Evolutionary conservation across 2,329 filamentous ascomycete genomes (phyloP).

Genomic region (Fusarium ambrosium): DNA sequence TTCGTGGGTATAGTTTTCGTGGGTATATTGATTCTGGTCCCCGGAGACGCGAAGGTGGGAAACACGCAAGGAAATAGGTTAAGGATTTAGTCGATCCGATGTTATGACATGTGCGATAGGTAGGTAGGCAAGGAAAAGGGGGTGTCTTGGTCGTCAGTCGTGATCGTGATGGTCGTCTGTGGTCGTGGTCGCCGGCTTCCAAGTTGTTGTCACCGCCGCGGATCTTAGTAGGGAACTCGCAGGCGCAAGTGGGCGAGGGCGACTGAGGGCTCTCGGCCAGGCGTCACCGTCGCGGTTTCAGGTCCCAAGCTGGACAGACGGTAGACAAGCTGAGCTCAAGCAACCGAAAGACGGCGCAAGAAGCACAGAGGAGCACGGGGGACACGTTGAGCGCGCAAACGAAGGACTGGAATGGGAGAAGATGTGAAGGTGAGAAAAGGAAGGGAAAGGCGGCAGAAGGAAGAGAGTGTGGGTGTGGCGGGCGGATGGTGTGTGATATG

Average conservation of each 20-base stretch:
- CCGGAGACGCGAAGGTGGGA: constrained; percentile 7
- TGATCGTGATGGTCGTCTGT: constrained; percentile 23
- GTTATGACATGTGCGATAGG: constrained; percentile 11
- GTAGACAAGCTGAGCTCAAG: constrained; percentile 35
- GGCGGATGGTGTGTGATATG: constrained; percentile 46
- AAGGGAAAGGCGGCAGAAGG: constrained; percentile 41
- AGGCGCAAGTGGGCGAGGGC: constrained; percentile 37
- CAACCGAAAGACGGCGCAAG: constrained; percentile 38
- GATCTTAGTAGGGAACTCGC: constrained; percentile 18
- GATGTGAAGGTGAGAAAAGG: constrained; percentile 48
- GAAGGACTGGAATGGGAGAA: constrained; percentile 53
- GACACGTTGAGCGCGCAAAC: constrained; percentile 48
- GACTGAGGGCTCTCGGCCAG: constrained; percentile 23
- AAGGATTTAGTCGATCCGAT: constrained; percentile 15
- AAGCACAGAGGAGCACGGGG: constrained; percentile 34
- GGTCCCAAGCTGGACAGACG: constrained; percentile 24
- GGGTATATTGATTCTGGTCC: constrained; percentile 22
- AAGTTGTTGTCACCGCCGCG: constrained; percentile 29
- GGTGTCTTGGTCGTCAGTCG: constrained; percentile 16
- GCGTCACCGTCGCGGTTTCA: constrained; percentile 37
- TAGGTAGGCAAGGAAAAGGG: constrained; percentile 21
- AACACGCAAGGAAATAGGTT: constrained; percentile 23
- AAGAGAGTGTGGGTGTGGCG: constrained; percentile 40
- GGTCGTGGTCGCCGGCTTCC: constrained; percentile 16
- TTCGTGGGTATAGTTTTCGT: constrained; percentile 24